Percentiles rank a stretch among this genome's conserved stretches.
These are phyloP conservation scores for Leishmania tropica DNA, from an alignment of 208 protist genomes.

Conservation along the genomic window DNA sequence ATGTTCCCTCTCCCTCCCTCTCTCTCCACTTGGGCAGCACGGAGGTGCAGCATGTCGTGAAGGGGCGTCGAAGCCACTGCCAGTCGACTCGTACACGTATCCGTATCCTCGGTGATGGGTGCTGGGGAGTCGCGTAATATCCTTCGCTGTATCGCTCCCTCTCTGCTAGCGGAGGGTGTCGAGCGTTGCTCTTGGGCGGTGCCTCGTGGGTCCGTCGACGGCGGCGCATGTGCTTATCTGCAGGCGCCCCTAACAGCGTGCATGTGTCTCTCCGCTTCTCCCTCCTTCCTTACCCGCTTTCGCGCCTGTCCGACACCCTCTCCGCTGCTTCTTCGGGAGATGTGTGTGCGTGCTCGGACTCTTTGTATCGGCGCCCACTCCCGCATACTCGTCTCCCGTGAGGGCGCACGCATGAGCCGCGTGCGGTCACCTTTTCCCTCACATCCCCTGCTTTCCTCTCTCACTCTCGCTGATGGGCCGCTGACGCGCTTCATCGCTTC, in stretches of 20 bases:
- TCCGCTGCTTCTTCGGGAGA: neutral
- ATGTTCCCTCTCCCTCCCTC: neutral
- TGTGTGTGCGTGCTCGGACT: neutral
- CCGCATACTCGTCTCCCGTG: neutral
- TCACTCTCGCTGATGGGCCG: neutral
- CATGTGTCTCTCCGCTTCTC: neutral
- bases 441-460: neutral
- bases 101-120: neutral
- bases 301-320: neutral
- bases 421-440: neutral
- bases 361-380: neutral
- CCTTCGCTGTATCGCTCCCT: neutral
- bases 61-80: neutral
- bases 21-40: neutral
- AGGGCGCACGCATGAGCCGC: neutral
- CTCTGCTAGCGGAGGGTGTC: slow-evolving; percentile 2
- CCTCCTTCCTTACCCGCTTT: neutral
- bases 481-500: neutral
- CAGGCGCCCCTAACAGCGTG: neutral
- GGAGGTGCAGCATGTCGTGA: neutral
- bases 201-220: neutral
- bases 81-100: neutral
- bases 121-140: neutral
- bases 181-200: neutral
- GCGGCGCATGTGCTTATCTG: neutral